Evolutionary conservation across 306 rosid species (phyloP).

Genomic region (Hippophae tibetana): DNA sequence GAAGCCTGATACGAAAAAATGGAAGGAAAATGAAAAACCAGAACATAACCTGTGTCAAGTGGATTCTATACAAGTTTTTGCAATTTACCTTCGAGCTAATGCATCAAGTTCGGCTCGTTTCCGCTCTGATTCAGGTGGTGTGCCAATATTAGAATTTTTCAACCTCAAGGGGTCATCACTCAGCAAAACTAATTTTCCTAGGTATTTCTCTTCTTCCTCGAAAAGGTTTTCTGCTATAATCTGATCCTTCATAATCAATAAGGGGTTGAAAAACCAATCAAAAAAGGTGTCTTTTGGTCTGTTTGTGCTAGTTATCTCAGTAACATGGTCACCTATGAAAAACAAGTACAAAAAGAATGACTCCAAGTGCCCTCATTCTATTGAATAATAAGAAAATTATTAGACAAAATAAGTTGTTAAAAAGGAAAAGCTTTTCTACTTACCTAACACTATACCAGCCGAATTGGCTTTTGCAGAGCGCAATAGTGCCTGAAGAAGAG

Average conservation of each 20-base stretch:
- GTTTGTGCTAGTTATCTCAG: constrained; percentile 67
- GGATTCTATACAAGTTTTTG: constrained; percentile 1
- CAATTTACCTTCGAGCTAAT: constrained; percentile 71
- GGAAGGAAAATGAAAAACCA: neutral
- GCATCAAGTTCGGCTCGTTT: constrained; percentile 85
- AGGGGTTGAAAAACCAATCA: constrained; percentile 88
- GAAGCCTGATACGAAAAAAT: constrained; percentile 44
- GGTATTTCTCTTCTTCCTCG: constrained; percentile 65
- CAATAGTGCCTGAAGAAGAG: constrained; percentile 61
- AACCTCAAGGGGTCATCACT: constrained; percentile 59
- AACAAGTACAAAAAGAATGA: constrained; percentile 9
- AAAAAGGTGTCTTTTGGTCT: constrained; percentile 66
- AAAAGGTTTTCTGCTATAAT: constrained; percentile 78
- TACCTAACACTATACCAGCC: constrained; percentile 58
- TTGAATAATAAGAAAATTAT: neutral
- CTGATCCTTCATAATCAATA: constrained; percentile 83
- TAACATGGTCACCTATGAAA: constrained; percentile 47
- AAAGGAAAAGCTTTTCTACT: constrained; percentile 20
- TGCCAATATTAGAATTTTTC: constrained; percentile 36
- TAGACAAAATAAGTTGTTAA: neutral
- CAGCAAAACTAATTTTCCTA: constrained; percentile 61
- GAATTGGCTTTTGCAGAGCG: constrained; percentile 67
- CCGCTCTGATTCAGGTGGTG: constrained; percentile 62
- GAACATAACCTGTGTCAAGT: neutral
- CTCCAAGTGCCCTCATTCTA: no score